Evolutionary conservation across 202 grass and related monocot genomes (phyloP), one percentile per base, ranked within the genome.

Genomic region (Sporobolus alterniflorus): DNA sequence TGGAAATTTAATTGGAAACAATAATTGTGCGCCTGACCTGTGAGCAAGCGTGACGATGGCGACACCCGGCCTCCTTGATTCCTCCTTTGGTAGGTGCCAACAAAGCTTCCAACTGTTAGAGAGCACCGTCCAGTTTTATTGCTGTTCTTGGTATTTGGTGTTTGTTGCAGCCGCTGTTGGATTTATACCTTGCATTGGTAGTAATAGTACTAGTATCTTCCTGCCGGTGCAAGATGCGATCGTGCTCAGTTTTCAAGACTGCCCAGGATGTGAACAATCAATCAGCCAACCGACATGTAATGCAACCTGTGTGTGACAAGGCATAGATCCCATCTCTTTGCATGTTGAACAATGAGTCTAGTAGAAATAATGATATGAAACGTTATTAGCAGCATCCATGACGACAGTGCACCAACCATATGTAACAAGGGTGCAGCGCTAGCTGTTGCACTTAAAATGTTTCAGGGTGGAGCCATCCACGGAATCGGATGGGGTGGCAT

Each of bases 81-180:
- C 60, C 34, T 67, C 18, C 32, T 67, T 43, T 25, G 64, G 76
- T 68, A 59, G 77, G 82, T 71, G 41, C n/a, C 64, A 89, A 59
- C 77, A 48, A 66, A 12, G 64, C 64, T 81, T 56, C 22, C 66
- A 67, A 71, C 49, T 67, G 78, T 50, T 33, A 11, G 36, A 15
- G 11, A 89, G 66, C 11, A 62, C 50, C 21, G 41, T 17, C 36
- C 36, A 60, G 59, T 67, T 54, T 82, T 65, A 82, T 85, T 77
- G 77, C 51, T 16, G 44, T 67, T 83, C 69, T 89, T 77, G 72
- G 64, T 73, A 32, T 81, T 15, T 48, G 77, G 82, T 89, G 88
- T 82, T 85, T 77, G 83, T 73, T 85, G 82, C 13, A 60, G 62
- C 72, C 41, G 87, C 74, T 80, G 22, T 6, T 11, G 65, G 46